Percentiles rank a stretch among this genome's conserved stretches.
These are phyloP conservation scores for Tylopilus orsonianus DNA, from an alignment of 1,284 basidiomycete species.

Conservation along the genomic window DNA sequence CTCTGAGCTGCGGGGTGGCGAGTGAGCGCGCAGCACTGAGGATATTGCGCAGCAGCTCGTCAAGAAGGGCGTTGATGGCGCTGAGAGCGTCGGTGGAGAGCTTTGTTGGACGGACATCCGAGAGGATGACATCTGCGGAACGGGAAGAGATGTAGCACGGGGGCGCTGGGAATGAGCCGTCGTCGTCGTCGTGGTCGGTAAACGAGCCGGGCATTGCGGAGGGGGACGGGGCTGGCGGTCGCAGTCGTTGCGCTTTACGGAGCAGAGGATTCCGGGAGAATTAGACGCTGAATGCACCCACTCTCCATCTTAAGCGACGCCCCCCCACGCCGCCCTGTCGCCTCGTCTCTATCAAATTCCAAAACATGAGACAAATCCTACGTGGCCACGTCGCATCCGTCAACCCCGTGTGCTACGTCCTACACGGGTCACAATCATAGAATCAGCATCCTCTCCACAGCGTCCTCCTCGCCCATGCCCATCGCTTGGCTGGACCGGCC, in stretches of 20 bases:
- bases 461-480: slow-evolving; percentile 25
- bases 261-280: slow-evolving; percentile 2
- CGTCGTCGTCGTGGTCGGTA: slow-evolving; percentile 13
- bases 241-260: too few relatives aligned
- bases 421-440: too few relatives aligned
- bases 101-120: slow-evolving; percentile 86
- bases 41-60: slow-evolving; percentile 81
- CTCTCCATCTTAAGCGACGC: slow-evolving; percentile 25
- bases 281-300: slow-evolving; percentile 9
- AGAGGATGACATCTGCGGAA: slow-evolving; percentile 86
- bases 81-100: slow-evolving; percentile 72
- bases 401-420: too few relatives aligned
- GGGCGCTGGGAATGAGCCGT: slow-evolving; percentile 39
- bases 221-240: slow-evolving; percentile 1
- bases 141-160: slow-evolving; percentile 75
- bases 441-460: slow-evolving; percentile 29
- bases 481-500: background rate
- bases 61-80: slow-evolving; percentile 81
- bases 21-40: slow-evolving; percentile 73
- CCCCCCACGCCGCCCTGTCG: slow-evolving; percentile 10
- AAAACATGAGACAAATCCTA: background rate
- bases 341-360: slow-evolving; percentile 11
- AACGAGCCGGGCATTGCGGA: slow-evolving; percentile 26
- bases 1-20: slow-evolving; percentile 71
- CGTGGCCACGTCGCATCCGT: too few relatives aligned